These are phyloP conservation scores for Aspergillus asperescens DNA, from an alignment of 495 filamentous ascomycete genomes.

Conservation along the genomic window DNA sequence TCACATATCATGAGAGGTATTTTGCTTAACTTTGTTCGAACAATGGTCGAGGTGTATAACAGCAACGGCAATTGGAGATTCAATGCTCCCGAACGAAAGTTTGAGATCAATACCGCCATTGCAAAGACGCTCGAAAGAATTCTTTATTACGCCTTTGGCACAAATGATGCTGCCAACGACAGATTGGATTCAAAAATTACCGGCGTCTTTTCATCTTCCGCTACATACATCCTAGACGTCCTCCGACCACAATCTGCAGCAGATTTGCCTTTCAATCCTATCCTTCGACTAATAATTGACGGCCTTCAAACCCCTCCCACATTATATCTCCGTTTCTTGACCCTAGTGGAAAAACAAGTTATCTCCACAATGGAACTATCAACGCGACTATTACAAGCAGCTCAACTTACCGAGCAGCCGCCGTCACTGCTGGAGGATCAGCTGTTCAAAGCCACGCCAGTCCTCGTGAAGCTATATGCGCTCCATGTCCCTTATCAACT, in stretches of 20 bases:
- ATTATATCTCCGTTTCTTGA: slow-evolving; percentile 53
- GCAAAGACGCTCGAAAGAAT: slow-evolving; percentile 65
- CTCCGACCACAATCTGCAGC: slow-evolving; percentile 65
- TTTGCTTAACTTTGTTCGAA: slow-evolving; percentile 62
- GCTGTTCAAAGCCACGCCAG: slow-evolving; percentile 69
- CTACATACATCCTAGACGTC: slow-evolving; percentile 67
- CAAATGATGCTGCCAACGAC: slow-evolving; percentile 51
- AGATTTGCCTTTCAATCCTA: slow-evolving; percentile 69
- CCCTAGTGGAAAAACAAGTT: slow-evolving; percentile 57
- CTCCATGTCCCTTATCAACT: slow-evolving; percentile 59
- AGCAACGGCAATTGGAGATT: slow-evolving; percentile 81
- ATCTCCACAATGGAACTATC: slow-evolving; percentile 59
- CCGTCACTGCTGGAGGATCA: slow-evolving; percentile 65
- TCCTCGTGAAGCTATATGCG: slow-evolving; percentile 74
- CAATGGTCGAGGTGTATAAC: slow-evolving; percentile 74
- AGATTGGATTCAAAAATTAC: slow-evolving; percentile 55
- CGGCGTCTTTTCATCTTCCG: slow-evolving; percentile 60
- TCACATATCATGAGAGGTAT: slow-evolving; percentile 71
- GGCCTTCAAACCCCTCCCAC: slow-evolving; percentile 60
- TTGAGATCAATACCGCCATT: slow-evolving; percentile 55
- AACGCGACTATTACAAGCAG: slow-evolving; percentile 61
- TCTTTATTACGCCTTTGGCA: slow-evolving; percentile 63
- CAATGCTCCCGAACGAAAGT: slow-evolving; percentile 56
- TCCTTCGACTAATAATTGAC: slow-evolving; percentile 64
- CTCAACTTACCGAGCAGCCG: slow-evolving; percentile 56